Percentiles rank a stretch among this genome's conserved stretches.
These are phyloP conservation scores for Boletus sensibilis DNA, from an alignment of 768 basidiomycete species.

Conservation along the genomic window DNA sequence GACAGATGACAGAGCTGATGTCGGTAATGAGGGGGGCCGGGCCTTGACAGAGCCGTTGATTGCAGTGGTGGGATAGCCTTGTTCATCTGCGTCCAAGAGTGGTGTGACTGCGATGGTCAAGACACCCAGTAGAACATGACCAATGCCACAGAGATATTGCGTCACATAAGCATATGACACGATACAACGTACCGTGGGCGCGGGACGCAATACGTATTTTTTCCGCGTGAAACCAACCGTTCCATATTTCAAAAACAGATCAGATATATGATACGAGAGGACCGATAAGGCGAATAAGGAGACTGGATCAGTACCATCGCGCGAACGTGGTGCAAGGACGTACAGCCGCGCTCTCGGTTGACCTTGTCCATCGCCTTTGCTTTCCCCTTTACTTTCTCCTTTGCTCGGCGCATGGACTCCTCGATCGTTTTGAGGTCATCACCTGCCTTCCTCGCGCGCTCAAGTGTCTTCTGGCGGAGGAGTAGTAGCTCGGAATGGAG, in stretches of 20 bases:
- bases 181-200: not conserved
- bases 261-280: not conserved
- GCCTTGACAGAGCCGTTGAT: conserved; percentile 42
- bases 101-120: conserved; percentile 43
- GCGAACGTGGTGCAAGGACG: conserved; percentile 37
- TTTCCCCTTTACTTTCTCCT: conserved; percentile 74
- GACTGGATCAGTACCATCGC: conserved; percentile 10
- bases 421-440: conserved; percentile 74
- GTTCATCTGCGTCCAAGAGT: conserved; percentile 50
- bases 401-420: conserved; percentile 73
- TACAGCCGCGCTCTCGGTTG: conserved; percentile 75
- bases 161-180: not conserved
- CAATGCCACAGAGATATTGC: conserved; percentile 18
- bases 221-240: conserved; percentile 13
- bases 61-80: conserved; percentile 28
- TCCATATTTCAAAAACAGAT: conserved; percentile 5
- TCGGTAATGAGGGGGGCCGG: conserved; percentile 47
- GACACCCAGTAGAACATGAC: not conserved
- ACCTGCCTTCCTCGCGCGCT: conserved; percentile 70
- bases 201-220: not conserved
- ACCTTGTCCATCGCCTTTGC: conserved; percentile 67
- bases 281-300: conserved; percentile 19
- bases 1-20: conserved; percentile 47
- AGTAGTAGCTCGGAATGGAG: conserved; percentile 60
- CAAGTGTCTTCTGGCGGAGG: conserved; percentile 53